phyloP scores from a whole-genome alignment of 2,329 filamentous ascomycete genomes.

The Monosporascus sp. region DNA sequence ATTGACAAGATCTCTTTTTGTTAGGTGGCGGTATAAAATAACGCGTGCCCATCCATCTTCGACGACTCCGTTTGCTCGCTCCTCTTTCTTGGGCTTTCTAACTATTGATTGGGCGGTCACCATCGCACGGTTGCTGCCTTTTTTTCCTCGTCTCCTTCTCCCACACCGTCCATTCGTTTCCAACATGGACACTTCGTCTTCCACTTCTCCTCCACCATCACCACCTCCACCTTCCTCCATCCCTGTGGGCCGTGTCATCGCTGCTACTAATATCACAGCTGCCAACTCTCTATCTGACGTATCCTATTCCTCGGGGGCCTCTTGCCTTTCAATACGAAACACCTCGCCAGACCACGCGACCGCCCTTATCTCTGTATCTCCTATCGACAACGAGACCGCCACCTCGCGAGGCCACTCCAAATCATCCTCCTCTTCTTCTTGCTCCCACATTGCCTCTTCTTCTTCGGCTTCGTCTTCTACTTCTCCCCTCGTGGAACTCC shows the following conservation, averaged over 20 bases:
- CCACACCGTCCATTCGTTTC: background rate
- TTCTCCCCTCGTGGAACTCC: constrained; percentile 18
- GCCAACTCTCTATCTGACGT: constrained; percentile 19
- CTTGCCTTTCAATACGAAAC: constrained; percentile 20
- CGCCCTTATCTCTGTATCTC: background rate
- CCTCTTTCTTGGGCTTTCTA: background rate
- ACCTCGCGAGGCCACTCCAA: background rate
- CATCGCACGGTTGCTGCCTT: background rate
- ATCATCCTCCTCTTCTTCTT: background rate
- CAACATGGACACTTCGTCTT: background rate
- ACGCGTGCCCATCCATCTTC: background rate
- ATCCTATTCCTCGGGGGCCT: constrained; percentile 24
- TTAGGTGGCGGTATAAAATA: constrained; percentile 19
- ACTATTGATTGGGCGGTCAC: background rate
- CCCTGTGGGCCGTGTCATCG: constrained; percentile 6
- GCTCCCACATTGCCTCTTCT: background rate
- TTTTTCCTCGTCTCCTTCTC: constrained; percentile 1
- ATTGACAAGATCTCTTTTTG: background rate
- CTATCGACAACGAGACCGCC: background rate
- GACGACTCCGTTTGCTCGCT: background rate
- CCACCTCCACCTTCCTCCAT: constrained; percentile 11
- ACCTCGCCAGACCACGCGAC: constrained; percentile 17
- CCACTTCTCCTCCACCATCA: constrained; percentile 19
- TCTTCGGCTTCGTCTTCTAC: constrained; percentile 7
- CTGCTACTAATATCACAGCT: constrained; percentile 1